Percentiles rank a stretch among this genome's conserved stretches.
Evolutionary conservation across 2,329 filamentous ascomycete genomes (phyloP).

Genomic region (Colletotrichum ledebouriae): DNA sequence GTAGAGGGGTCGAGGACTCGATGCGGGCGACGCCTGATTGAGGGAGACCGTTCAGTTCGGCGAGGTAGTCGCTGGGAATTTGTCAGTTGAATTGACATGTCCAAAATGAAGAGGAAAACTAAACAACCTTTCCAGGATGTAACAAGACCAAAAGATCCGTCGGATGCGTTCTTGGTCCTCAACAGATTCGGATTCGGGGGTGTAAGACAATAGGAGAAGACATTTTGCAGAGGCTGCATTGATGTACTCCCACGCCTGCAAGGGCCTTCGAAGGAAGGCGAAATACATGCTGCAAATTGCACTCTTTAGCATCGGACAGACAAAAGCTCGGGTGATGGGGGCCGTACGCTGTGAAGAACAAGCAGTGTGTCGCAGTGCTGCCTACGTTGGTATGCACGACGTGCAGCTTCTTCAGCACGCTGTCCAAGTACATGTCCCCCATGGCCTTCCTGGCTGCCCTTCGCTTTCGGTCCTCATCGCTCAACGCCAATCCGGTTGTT

Average conservation of each 20-base stretch:
- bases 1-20: constrained; percentile 63
- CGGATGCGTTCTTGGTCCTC: constrained; percentile 63
- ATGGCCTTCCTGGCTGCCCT: constrained; percentile 52
- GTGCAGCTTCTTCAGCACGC: constrained; percentile 60
- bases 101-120: no score
- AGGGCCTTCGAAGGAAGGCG: constrained; percentile 62
- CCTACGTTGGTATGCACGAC: constrained; percentile 61
- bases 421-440: constrained; percentile 60
- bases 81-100: background rate
- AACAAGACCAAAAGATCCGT: constrained; percentile 68
- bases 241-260: constrained; percentile 67
- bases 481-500: constrained; percentile 39
- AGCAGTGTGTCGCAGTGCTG: constrained; percentile 61
- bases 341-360: constrained; percentile 64
- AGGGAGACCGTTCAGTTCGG: constrained; percentile 64
- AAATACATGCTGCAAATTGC: constrained; percentile 59
- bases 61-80: constrained; percentile 61
- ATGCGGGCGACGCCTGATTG: constrained; percentile 65
- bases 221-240: constrained; percentile 64
- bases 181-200: constrained; percentile 48
- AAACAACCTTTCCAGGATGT: constrained; percentile 63
- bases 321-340: background rate
- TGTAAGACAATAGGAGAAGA: constrained; percentile 62
- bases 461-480: constrained; percentile 48
- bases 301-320: background rate